Conservation (phyloP, 2,329 filamentous ascomycete genomes). For the Aaosphaeria arxii region DNA sequence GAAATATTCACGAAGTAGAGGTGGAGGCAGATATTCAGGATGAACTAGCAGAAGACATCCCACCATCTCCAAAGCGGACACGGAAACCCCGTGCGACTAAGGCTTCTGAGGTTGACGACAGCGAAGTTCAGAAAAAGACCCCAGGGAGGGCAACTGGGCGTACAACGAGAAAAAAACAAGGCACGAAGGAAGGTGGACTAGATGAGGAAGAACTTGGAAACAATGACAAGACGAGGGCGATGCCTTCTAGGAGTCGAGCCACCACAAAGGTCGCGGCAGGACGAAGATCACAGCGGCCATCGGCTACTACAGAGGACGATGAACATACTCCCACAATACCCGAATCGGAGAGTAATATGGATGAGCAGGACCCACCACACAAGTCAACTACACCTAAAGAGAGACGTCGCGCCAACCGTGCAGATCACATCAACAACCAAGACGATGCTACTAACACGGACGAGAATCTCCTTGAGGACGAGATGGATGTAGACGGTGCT, state of each 20-base stretch:
- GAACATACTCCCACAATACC: not conserved
- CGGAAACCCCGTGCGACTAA: not conserved
- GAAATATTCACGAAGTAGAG: conserved; percentile 6
- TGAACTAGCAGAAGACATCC: conserved; percentile 11
- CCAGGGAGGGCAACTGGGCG: too few relatives aligned
- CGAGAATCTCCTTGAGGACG: conserved; percentile 13
- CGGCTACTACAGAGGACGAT: too few relatives aligned
- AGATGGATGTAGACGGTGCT: conserved; percentile 27
- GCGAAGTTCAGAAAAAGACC: too few relatives aligned
- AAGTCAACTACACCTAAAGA: conserved; percentile 12
- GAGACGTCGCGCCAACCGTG: conserved; percentile 21
- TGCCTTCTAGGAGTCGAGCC: too few relatives aligned
- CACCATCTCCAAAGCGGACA: conserved; percentile 13
- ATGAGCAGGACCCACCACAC: conserved; percentile 2
- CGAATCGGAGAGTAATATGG: not conserved
- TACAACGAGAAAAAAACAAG: too few relatives aligned
- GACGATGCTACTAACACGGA: conserved; percentile 10
- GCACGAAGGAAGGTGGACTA: too few relatives aligned
- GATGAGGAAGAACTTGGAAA: too few relatives aligned
- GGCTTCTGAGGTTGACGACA: too few relatives aligned
- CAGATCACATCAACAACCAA: conserved; percentile 24
- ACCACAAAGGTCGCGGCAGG: too few relatives aligned
- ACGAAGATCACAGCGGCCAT: too few relatives aligned
- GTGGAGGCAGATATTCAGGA: conserved; percentile 14
- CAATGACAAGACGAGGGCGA: too few relatives aligned